Evolutionary conservation across 108 stramenopile species (phyloP).

Genomic region (Pseudonitzschia pungens): DNA sequence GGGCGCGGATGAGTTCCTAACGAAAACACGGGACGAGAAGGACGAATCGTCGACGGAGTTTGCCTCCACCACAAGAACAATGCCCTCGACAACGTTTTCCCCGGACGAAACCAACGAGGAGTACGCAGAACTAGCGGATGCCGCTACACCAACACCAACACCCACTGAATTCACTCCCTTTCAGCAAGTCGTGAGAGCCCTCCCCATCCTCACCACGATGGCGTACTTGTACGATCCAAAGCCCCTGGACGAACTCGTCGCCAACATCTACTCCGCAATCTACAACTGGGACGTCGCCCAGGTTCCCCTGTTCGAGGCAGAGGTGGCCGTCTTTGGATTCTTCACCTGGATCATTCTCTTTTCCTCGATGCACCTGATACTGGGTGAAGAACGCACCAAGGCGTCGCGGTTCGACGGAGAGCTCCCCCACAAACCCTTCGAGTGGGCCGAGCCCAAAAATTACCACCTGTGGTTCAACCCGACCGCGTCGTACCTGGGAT

Average conservation of each 20-base stretch:
- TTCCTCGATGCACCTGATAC: slow-evolving; percentile 14
- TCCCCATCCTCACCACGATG: background rate
- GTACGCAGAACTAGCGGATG: background rate
- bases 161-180: slow-evolving; percentile 24
- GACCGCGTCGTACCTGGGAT: slow-evolving; percentile 32
- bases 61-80: background rate
- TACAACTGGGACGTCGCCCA: slow-evolving; percentile 28
- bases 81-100: background rate
- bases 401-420: slow-evolving; percentile 25
- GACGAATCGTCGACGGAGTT: background rate
- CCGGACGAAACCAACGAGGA: background rate
- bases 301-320: slow-evolving; percentile 25
- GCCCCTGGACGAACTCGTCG: slow-evolving; percentile 15
- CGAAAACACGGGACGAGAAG: background rate
- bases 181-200: slow-evolving; percentile 14
- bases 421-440: slow-evolving; percentile 23
- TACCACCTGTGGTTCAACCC: slow-evolving; percentile 38
- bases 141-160: background rate
- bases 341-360: slow-evolving; percentile 21
- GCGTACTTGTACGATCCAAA: slow-evolving; percentile 21
- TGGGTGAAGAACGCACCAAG: slow-evolving; percentile 22
- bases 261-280: slow-evolving; percentile 10
- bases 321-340: slow-evolving; percentile 31
- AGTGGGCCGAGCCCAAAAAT: slow-evolving; percentile 19
- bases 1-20: background rate